A percentile compares a stretch with the other conserved stretches of the same genome.
Conservation (phyloP, 768 basidiomycete genomes). For the Xerocomellus dryophilus region DNA sequence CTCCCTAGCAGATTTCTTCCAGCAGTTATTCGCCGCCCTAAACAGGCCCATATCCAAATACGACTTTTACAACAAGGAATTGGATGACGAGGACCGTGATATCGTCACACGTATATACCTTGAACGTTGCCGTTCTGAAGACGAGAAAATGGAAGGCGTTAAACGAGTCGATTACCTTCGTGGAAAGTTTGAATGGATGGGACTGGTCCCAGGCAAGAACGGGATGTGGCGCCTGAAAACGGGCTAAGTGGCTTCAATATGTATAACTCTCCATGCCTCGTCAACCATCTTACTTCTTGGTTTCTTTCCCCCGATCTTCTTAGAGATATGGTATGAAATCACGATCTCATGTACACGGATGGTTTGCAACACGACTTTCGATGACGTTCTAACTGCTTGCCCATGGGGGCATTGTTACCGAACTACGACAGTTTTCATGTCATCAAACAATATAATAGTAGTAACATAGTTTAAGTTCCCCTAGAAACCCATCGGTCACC, state of each 20-base stretch:
- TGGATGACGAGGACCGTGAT: slow-evolving; percentile 45
- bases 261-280: neutral
- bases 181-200: slow-evolving; percentile 48
- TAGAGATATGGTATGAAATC: neutral
- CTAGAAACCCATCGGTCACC: neutral
- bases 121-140: slow-evolving; percentile 39
- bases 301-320: neutral
- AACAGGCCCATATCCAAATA: slow-evolving; percentile 42
- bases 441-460: neutral
- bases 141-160: slow-evolving; percentile 43
- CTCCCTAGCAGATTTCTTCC: slow-evolving; percentile 54
- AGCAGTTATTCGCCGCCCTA: slow-evolving; percentile 44
- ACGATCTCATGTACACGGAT: neutral
- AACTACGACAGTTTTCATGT: neutral
- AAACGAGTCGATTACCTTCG: slow-evolving; percentile 61
- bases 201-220: slow-evolving; percentile 49
- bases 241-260: slow-evolving; percentile 19
- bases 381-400: neutral
- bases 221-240: slow-evolving; percentile 70
- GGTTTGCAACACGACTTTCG: slow-evolving; percentile 1
- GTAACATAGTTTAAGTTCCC: neutral
- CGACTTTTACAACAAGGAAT: slow-evolving; percentile 59
- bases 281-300: neutral
- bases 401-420: neutral
- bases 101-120: slow-evolving; percentile 45